Evolutionary conservation across 176 grass and related monocot genomes (phyloP), one percentile per base, ranked within the genome.

Genomic region (Oryza brachyantha): DNA sequence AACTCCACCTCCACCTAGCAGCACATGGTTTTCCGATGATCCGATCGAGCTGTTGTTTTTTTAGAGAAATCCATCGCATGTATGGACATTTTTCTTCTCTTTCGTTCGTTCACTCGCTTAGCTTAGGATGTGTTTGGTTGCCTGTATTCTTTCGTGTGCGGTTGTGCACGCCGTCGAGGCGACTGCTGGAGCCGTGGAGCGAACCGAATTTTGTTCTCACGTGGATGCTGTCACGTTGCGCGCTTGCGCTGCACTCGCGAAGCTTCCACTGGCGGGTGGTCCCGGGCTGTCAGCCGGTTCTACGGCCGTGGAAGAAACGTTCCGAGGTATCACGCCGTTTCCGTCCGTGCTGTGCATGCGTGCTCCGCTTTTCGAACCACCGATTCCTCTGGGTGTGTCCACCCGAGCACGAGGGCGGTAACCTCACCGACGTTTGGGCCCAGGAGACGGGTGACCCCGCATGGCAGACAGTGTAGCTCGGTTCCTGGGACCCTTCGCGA

Each of bases 1-100:
- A 96, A 92, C 55, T 70, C 13, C 38, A 93, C 87, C 4, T 28
- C 50, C 40, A 70, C 9, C 64, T 86, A 36, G 31, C 31, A 32
- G 31, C 31, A 32, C n/a, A n/a, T n/a, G n/a, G n/a, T n/a, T n/a
- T n/a, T n/a, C n/a, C n/a, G n/a, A n/a, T n/a, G n/a, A n/a, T n/a
- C n/a, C n/a, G n/a, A n/a, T n/a, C n/a, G n/a, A n/a, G n/a, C n/a
- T n/a, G n/a, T n/a, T n/a, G n/a, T n/a, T n/a, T n/a, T n/a, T n/a
- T n/a, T n/a, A n/a, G n/a, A n/a, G n/a, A n/a, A n/a, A n/a, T n/a
- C n/a, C n/a, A n/a, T n/a, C n/a, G n/a, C n/a, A n/a, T n/a, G n/a
- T n/a, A n/a, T n/a, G n/a, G n/a, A n/a, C n/a, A n/a, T n/a, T n/a
- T n/a, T n/a, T n/a, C n/a, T n/a, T n/a, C n/a, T n/a, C n/a, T n/a